phyloP scores from a whole-genome alignment of 129 eudicot species.

The Erigeron canadensis region DNA sequence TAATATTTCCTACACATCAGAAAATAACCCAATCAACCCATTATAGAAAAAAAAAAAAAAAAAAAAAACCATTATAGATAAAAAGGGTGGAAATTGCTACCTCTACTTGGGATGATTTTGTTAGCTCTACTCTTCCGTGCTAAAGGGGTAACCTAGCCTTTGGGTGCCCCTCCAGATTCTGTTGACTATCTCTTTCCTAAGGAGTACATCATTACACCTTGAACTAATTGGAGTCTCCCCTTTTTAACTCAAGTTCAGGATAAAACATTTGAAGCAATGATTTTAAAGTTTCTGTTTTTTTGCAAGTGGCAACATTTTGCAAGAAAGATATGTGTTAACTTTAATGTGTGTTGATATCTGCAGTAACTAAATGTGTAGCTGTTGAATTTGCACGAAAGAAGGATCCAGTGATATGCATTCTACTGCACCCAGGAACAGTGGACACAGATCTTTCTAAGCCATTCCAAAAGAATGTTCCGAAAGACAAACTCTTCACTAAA shows the following conservation, averaged over 20 bases:
- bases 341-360: conserved; percentile 8
- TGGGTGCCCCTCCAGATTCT: too few species aligned
- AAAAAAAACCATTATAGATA: too few species aligned
- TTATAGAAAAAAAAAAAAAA: too few species aligned
- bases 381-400: conserved; percentile 87
- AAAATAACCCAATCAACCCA: neutral
- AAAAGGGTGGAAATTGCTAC: neutral
- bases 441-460: conserved; percentile 91
- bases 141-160: too few species aligned
- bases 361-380: conserved; percentile 80
- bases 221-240: too few species aligned
- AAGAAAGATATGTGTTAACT: neutral
- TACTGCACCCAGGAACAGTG: conserved; percentile 96
- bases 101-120: neutral
- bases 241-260: too few species aligned
- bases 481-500: conserved; percentile 81
- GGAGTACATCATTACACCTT: too few species aligned
- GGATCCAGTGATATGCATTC: conserved; percentile 76
- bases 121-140: too few species aligned
- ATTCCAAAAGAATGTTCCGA: conserved; percentile 81
- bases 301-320: neutral
- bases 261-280: neutral
- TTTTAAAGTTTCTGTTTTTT: neutral
- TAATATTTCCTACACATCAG: too few species aligned
- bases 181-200: too few species aligned